Evolutionary conservation across 441 rosid species (phyloP).

Genomic region (Pelargonium cotyledonis): DNA sequence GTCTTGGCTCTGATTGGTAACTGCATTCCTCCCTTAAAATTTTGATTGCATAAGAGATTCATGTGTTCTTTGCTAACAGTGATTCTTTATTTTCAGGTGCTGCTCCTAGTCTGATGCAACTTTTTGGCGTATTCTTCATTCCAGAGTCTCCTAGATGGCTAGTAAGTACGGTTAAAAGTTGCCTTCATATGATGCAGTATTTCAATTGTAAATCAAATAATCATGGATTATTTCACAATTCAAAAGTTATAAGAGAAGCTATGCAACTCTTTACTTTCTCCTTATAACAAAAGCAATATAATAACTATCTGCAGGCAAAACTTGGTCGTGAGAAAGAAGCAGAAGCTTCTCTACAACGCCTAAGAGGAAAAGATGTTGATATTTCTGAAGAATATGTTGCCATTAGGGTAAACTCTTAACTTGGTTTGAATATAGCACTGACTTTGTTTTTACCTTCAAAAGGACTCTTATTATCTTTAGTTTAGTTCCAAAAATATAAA

Average conservation of each 20-base stretch:
- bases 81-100: conserved; percentile 25
- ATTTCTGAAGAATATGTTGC: conserved; percentile 44
- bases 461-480: too few relatives aligned
- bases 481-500: too few relatives aligned
- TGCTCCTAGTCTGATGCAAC: conserved; percentile 34
- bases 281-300: not conserved
- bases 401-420: conserved; percentile 35
- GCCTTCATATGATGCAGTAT: not conserved
- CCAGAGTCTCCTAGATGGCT: conserved; percentile 78
- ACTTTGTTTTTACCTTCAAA: conserved; percentile 4
- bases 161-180: conserved; percentile 22
- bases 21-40: too few relatives aligned
- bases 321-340: conserved; percentile 43
- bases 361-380: conserved; percentile 47
- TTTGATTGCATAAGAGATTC: not conserved
- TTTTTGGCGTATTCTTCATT: conserved; percentile 23
- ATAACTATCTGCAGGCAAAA: conserved; percentile 37
- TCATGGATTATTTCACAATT: too few relatives aligned
- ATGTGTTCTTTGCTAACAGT: not conserved
- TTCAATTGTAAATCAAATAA: too few relatives aligned
- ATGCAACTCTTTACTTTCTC: too few relatives aligned
- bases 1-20: conserved; percentile 47
- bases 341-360: conserved; percentile 36
- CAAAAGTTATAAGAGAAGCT: too few relatives aligned
- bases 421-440: not conserved